These are phyloP conservation scores for Discostella pseudostelligera DNA, from an alignment of 108 stramenopile species.

Conservation along the genomic window DNA sequence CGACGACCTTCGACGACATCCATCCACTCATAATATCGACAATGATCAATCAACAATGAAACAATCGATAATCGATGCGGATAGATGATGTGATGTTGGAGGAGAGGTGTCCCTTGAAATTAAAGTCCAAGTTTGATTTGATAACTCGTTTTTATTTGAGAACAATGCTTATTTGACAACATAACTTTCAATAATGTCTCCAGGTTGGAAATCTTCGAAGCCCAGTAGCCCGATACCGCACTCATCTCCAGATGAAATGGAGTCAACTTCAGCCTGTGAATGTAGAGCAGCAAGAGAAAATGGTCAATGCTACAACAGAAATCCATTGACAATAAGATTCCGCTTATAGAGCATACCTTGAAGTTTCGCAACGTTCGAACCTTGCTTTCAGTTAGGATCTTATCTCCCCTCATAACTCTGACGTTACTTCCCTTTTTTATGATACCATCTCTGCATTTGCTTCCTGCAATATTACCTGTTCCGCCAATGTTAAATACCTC, in stretches of 20 bases:
- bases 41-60: too few relatives aligned
- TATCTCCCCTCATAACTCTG: conserved; percentile 93
- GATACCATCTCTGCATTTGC: conserved; percentile 86
- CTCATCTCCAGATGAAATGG: conserved; percentile 86
- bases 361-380: conserved; percentile 90
- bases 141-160: neutral
- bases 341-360: conserved; percentile 57
- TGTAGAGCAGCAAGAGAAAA: neutral
- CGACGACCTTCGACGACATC: too few relatives aligned
- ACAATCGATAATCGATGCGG: too few relatives aligned
- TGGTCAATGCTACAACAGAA: conserved; percentile 26
- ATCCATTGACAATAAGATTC: too few relatives aligned
- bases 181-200: conserved; percentile 96
- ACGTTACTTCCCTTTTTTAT: conserved; percentile 87
- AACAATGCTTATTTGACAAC: conserved; percentile 53
- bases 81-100: too few relatives aligned
- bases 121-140: too few relatives aligned
- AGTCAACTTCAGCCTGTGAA: conserved; percentile 78
- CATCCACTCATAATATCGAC: too few relatives aligned
- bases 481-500: conserved; percentile 96
- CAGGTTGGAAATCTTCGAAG: conserved; percentile 92
- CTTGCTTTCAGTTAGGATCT: conserved; percentile 82
- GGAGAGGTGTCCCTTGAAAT: too few relatives aligned
- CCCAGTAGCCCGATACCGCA: conserved; percentile 91
- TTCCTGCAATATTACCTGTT: conserved; percentile 92